phyloP scores from a whole-genome alignment of 176 grass and related monocot genomes.

The Rhynchospora tenuis region DNA sequence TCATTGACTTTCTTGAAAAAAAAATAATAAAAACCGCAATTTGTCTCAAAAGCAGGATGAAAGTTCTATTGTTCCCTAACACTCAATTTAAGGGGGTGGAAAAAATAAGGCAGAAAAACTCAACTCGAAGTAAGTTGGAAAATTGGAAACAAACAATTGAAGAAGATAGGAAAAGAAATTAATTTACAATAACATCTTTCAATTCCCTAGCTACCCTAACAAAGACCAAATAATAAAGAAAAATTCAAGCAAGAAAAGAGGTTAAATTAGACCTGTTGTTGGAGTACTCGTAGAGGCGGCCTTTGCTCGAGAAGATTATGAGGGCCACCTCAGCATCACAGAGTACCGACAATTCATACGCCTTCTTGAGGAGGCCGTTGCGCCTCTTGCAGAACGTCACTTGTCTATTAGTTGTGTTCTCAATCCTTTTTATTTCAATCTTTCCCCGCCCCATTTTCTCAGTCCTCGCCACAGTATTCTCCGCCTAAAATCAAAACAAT shows the following conservation, averaged over 20 bases:
- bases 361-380: conserved; percentile 25
- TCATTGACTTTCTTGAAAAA: background rate
- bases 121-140: background rate
- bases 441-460: conserved; percentile 26
- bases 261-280: conserved; percentile 58
- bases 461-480: background rate
- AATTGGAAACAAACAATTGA: background rate
- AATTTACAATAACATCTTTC: background rate
- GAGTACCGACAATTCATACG: conserved; percentile 23
- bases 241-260: background rate
- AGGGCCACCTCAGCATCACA: conserved; percentile 26
- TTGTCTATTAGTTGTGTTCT: conserved; percentile 19
- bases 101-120: background rate
- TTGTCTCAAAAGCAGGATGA: background rate
- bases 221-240: background rate
- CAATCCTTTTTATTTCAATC: conserved; percentile 31
- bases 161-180: background rate
- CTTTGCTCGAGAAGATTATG: conserved; percentile 72
- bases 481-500: conserved; percentile 3
- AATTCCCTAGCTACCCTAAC: background rate
- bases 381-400: conserved; percentile 29
- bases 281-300: conserved; percentile 94
- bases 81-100: background rate
- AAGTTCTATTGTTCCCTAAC: background rate
- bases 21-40: background rate